A percentile compares a stretch with the other conserved stretches of the same genome.
Evolutionary conservation across 129 eudicot species (phyloP).

Genomic region (Glebionis coronaria): DNA sequence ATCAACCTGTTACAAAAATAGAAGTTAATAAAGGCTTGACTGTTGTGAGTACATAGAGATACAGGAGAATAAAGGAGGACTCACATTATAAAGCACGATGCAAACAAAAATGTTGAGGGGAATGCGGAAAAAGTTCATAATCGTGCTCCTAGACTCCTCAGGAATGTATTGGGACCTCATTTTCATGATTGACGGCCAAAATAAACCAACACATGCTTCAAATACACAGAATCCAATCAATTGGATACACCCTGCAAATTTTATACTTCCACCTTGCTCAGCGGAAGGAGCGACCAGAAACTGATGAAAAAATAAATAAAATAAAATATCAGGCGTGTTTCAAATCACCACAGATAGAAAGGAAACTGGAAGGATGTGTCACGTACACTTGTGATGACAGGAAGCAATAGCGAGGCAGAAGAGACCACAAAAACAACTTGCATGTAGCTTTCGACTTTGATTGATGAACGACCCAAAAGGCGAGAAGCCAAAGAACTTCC

Average conservation of each 20-base stretch:
- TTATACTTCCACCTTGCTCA: conserved; percentile 58
- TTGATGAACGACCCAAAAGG: conserved; percentile 43
- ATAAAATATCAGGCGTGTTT: neutral
- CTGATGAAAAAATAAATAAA: conserved; percentile 25
- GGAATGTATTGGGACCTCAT: conserved; percentile 77
- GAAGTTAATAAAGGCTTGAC: conserved; percentile 5
- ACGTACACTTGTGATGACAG: conserved; percentile 59
- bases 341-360: neutral
- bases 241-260: conserved; percentile 64
- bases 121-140: conserved; percentile 76
- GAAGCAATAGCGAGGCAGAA: conserved; percentile 58
- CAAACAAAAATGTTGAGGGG: conserved; percentile 68
- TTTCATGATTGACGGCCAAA: conserved; percentile 81
- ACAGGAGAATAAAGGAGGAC: conserved; percentile 24
- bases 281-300: conserved; percentile 52
- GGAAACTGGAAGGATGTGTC: neutral
- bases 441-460: conserved; percentile 65
- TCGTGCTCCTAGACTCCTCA: conserved; percentile 67
- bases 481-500: conserved; percentile 71
- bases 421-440: conserved; percentile 60
- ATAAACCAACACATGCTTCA: conserved; percentile 75
- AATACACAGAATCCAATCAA: conserved; percentile 68
- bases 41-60: conserved; percentile 8
- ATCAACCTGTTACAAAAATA: conserved; percentile 54
- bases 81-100: conserved; percentile 59